These are phyloP conservation scores for Galium porrigens DNA, from an alignment of 305 asterid genomes.

Conservation along the genomic window DNA sequence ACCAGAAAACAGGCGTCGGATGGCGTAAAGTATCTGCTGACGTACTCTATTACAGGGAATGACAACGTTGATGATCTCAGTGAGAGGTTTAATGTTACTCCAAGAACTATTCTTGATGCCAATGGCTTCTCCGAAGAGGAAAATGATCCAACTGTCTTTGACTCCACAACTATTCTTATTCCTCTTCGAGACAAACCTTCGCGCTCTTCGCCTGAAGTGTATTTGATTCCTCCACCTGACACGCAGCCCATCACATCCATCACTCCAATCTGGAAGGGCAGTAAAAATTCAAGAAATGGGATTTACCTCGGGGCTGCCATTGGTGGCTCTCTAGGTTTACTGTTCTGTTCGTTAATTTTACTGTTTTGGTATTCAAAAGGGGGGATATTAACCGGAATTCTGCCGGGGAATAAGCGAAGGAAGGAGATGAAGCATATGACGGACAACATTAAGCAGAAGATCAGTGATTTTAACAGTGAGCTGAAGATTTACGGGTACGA, in stretches of 20 bases:
- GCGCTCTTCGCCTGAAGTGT: constrained; percentile 16
- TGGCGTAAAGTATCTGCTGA: constrained; percentile 35
- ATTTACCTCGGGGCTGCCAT: constrained; percentile 28
- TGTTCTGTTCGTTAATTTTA: constrained; percentile 25
- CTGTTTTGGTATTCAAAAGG: constrained; percentile 17
- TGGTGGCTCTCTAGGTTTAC: constrained; percentile 35
- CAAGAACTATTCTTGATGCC: constrained; percentile 28
- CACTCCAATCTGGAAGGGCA: constrained; percentile 5
- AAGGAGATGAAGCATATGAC: constrained; percentile 19
- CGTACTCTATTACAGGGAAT: constrained; percentile 29
- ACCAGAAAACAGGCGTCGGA: constrained; percentile 25
- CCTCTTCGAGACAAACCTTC: constrained; percentile 34
- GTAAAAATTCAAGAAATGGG: constrained; percentile 18
- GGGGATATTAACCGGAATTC: constrained; percentile 1
- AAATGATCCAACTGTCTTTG: constrained; percentile 16
- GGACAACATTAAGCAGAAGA: constrained; percentile 23
- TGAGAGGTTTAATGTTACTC: constrained; percentile 25
- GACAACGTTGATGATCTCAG: constrained; percentile 28
- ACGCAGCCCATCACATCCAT: constrained; percentile 2
- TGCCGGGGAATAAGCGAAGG: constrained; percentile 9
- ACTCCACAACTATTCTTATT: constrained; percentile 47
- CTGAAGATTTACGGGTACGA: constrained; percentile 33
- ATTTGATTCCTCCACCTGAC: constrained; percentile 2
- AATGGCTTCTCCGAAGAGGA: constrained; percentile 30
- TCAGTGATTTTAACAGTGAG: constrained; percentile 24